Conservation (phyloP, 441 rosid genomes). For the Capsella rubella region DNA sequence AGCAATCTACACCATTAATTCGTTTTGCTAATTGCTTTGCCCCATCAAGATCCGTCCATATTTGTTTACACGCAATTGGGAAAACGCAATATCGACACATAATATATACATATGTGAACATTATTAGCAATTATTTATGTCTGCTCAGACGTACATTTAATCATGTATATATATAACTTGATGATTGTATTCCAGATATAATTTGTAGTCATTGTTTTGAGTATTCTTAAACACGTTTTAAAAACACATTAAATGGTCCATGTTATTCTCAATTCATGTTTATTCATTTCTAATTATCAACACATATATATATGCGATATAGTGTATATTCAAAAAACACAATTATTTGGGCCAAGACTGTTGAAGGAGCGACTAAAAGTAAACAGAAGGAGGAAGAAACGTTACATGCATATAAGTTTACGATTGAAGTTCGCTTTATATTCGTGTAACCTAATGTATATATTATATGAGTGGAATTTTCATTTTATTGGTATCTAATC, state of each 20-base stretch:
- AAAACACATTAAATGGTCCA: constrained; percentile 29
- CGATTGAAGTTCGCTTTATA: constrained; percentile 5
- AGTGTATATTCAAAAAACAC: constrained; percentile 22
- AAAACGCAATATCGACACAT: constrained; percentile 28
- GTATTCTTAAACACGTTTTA: constrained; percentile 39
- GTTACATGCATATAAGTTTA: neutral
- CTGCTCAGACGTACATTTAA: neutral
- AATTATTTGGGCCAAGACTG: constrained; percentile 33
- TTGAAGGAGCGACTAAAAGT: constrained; percentile 24
- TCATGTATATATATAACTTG: constrained; percentile 3
- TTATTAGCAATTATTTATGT: neutral
- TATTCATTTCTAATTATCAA: constrained; percentile 22
- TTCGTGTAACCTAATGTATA: constrained; percentile 18
- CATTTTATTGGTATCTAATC: constrained; percentile 45
- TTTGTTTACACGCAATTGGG: constrained; percentile 38
- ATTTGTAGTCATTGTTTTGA: constrained; percentile 20
- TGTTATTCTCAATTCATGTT: constrained; percentile 10
- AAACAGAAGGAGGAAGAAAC: constrained; percentile 5
- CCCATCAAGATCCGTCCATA: constrained; percentile 34
- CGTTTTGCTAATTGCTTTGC: constrained; percentile 31
- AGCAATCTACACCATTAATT: constrained; percentile 31
- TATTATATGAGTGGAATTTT: constrained; percentile 36
- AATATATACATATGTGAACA: neutral
- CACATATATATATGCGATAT: constrained; percentile 13
- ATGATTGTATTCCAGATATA: constrained; percentile 19